phyloP scores from a whole-genome alignment of 108 stramenopile species.

The Pseudonitzschia multistriata region DNA sequence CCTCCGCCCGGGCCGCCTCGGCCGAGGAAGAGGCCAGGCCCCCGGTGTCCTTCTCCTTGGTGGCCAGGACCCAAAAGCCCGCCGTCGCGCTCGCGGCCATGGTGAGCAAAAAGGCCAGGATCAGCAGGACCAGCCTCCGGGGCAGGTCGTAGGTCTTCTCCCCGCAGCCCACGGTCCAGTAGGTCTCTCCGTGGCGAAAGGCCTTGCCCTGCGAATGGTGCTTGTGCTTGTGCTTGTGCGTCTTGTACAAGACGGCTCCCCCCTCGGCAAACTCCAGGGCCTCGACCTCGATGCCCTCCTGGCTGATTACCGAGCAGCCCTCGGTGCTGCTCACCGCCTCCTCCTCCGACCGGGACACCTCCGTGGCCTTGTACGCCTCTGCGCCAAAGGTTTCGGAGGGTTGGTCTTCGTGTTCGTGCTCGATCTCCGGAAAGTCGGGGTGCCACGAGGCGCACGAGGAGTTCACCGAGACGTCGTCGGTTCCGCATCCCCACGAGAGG shows the following conservation, averaged over 20 bases:
- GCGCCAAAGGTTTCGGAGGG: no score
- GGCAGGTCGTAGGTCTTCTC: not conserved
- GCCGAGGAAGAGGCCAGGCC: not conserved
- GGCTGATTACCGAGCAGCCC: not conserved
- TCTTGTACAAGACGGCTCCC: no score
- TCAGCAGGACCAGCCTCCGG: not conserved
- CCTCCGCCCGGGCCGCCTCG: not conserved
- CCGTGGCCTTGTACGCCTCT: no score
- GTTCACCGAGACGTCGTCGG: no score
- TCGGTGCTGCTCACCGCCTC: no score
- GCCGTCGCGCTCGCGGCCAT: not conserved
- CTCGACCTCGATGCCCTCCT: conserved; percentile 10
- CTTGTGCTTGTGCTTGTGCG: no score
- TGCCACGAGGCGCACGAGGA: no score
- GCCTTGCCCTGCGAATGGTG: no score
- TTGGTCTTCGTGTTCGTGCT: no score
- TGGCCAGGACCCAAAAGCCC: not conserved
- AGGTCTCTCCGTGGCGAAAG: not conserved
- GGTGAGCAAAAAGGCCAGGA: not conserved
- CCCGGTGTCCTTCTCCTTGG: not conserved
- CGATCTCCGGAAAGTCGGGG: no score
- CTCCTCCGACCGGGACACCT: no score
- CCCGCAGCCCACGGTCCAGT: not conserved
- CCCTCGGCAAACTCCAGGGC: not conserved
- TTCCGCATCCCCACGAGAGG: no score